Base-by-base conservation (phyloP, 2,329 filamentous ascomycete genomes). In the Rhinocladiella similis region DNA sequence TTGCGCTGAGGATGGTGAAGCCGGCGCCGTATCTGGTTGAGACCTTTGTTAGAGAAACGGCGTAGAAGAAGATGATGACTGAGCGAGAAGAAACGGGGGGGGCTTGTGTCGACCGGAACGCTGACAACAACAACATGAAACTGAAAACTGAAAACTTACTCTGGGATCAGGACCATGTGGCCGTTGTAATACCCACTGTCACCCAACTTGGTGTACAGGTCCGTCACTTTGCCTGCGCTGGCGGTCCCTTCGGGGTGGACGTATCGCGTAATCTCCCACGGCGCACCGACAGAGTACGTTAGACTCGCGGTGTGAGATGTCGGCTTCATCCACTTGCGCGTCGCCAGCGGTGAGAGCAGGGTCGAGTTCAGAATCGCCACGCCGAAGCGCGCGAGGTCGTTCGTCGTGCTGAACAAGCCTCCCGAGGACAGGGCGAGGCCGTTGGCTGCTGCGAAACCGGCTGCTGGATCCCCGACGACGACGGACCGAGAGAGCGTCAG, bases 211-310 rank as follows among this genome's bases (percentile, higher is more conserved):
- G 72, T 73, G 56, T 76, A 77, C 1, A 76, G 13, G 57, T 75
- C 70, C 6, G 70, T 63, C 3, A 68, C 47, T 19, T 59, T 60
- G 35, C 59, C 55, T n/a, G 60, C 56, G 35, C 35, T 38, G 35
- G 35, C 4, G 35, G 35, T 38, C 12, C 35, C 35, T 3, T 46
- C 39, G 9, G 59, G 50, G 35, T 54, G 49, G 1, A 57, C 60
- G 57, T 70, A 75, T 5, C 75, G 72, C n/a, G 70, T 67, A 5
- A 75, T 75, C 58, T 75, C 75, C 75, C 75, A 77, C 0, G 73
- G 72, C 69, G 19, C 68, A 63, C 73, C 70, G 5, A 76, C 67
- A 2, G 71, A 68, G 54, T 73, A 74, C 41, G 67, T 67, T 2
- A 77, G 69, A 39, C 73, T 70, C 0, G 73, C 68, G 2, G 74